Base-by-base conservation (phyloP, 2,329 filamentous ascomycete genomes). In the Graphilbum fragrans region DNA sequence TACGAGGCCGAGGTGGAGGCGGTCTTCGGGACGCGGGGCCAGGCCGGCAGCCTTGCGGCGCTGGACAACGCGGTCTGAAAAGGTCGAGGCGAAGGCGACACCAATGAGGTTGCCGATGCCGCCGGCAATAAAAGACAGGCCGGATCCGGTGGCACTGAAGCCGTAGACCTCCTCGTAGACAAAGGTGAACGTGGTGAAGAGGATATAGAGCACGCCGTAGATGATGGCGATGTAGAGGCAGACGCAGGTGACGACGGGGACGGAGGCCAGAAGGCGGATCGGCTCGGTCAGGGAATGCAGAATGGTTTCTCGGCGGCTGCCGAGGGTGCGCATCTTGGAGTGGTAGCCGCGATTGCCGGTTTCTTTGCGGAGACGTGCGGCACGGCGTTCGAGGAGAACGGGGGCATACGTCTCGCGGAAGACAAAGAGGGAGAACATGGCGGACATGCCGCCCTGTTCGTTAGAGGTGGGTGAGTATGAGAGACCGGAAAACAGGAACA, bases 291-390 rank as follows among this genome's bases (percentile, higher is more conserved):
- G 64, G 35, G 63, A 57, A 6, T 60, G 58, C 23, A 53, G 53
- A 47, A 72, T 61, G 46, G 63, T 56, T 22, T 65, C 58, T 0
- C 46, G 38, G 0, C 60, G 48, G 11, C 52, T 54, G 2, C 65
- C 51, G 5, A 60, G 60, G 0, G 61, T 42, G 38, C 63, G 60
- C 49, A 79, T 66, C 52, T 72, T 73, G n/a, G 70, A 71, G 0
- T 74, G 74, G 2, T 80, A 52, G 9, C 57, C 46, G 0, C 46
- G 44, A 42, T 77, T 76, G 7, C 70, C 68, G 0, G 69, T 74
- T 39, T 69, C 61, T 42, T 64, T 64, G 4, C 62, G 62, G 2
- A 77, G 60, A 3, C 55, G 52, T 1, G 46, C 47, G 0, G 61
- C 58, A 47, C 66, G 67, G 9, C 56, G 55, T 35, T 61, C 48